Evolutionary conservation across 306 rosid species (phyloP), one percentile per base, ranked within the genome.

Genomic region (Sindora glabra): DNA sequence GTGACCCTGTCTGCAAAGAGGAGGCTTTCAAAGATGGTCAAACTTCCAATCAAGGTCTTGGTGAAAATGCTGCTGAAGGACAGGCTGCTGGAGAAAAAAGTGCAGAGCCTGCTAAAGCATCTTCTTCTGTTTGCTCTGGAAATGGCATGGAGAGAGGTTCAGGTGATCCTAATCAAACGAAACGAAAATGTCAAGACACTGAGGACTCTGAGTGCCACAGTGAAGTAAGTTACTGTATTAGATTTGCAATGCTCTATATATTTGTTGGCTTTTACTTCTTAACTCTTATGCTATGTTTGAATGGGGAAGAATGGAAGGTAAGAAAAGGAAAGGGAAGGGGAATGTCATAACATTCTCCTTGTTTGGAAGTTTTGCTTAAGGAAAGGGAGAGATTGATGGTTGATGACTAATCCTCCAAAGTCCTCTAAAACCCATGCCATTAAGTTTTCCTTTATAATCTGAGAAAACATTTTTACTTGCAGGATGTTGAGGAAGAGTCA

Each of bases 181-280:
- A 82, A 85, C 72, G 79, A 71, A 90, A 82, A 74, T 57, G 61
- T 68, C 83, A 34, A 18, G 90, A 89, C 48, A 67, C 72, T 6
- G 95, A 89, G 48, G 99, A 89, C 45, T 86, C 94, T 21, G 99
- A 92, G 49, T 76, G 80, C 74, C 83, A 84, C 40, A 90, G 95
- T 73, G 97, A 90, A 21, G 99, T 89, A 74, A 80, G 95, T 81
- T 49, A 48, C 18, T 62, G 34, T 59, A 38, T 48, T 76, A 36
- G 45, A 65, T 63, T 64, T 67, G 46, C 38, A 5, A 18, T 56
- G 16, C 33, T 25, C 13, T 60, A 17, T 40, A 38, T 59, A 37
- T 74, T 72, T 16, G 42, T 41, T 48, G 18, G 23, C 26, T 63
- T 42, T 55, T n/a, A n/a, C n/a, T n/a, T n/a, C n/a, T n/a, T n/a